phyloP scores from a whole-genome alignment of 2,329 filamentous ascomycete species.

The Sporothrix brasiliensis region DNA sequence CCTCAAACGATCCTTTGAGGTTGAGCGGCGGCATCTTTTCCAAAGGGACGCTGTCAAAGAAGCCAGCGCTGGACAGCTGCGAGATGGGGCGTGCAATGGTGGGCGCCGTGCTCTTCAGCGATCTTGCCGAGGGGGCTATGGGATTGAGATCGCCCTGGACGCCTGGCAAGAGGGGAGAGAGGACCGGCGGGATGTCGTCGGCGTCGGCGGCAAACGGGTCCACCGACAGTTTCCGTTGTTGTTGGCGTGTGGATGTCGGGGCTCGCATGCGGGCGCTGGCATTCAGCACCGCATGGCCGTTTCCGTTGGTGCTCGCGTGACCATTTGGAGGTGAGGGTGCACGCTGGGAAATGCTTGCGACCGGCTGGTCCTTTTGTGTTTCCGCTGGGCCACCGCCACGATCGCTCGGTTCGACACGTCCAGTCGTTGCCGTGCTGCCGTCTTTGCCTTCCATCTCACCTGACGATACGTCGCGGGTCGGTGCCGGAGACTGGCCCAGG shows the following conservation, averaged over 20 bases:
- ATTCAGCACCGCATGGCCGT: slow-evolving; percentile 39
- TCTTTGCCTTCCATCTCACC: background rate
- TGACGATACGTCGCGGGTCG: background rate
- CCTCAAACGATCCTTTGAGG: slow-evolving; percentile 37
- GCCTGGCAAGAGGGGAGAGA: slow-evolving; percentile 41
- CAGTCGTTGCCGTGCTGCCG: background rate
- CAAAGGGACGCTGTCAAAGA: slow-evolving; percentile 42
- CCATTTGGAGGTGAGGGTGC: background rate
- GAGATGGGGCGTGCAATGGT: slow-evolving; percentile 43
- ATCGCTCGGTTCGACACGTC: background rate
- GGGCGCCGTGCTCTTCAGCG: slow-evolving; percentile 37
- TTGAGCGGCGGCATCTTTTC: slow-evolving; percentile 44
- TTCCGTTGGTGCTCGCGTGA: background rate
- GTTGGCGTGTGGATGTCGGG: slow-evolving; percentile 39
- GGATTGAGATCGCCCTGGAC: slow-evolving; percentile 34
- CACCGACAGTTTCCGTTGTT: slow-evolving; percentile 43
- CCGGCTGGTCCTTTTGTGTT: background rate
- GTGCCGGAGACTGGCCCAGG: background rate
- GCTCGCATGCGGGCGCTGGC: slow-evolving; percentile 44
- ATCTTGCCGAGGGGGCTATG: slow-evolving; percentile 33
- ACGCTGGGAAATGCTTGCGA: background rate
- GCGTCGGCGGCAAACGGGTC: slow-evolving; percentile 42
- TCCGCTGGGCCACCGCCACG: no score
- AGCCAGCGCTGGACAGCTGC: slow-evolving; percentile 43
- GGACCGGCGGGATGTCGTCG: slow-evolving; percentile 42